A percentile compares a stretch with the other conserved stretches of the same genome.
Evolutionary conservation across 257 asterid species (phyloP).

Genomic region (Solanum tarapatanum): DNA sequence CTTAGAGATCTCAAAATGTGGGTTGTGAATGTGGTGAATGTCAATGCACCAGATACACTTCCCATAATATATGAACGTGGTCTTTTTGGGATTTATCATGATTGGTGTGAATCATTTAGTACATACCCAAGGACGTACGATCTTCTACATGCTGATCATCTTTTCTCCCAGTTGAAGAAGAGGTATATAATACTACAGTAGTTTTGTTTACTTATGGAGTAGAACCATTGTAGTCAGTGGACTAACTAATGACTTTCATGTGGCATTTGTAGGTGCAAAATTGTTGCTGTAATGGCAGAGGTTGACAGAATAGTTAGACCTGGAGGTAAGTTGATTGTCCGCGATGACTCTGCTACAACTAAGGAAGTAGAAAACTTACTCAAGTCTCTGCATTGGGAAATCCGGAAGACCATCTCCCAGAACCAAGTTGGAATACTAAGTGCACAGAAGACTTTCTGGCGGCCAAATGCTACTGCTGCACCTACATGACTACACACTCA

Average conservation of each 20-base stretch:
- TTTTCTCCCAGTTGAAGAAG: constrained; percentile 53
- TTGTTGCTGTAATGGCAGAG: constrained; percentile 51
- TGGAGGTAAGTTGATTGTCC: constrained; percentile 59
- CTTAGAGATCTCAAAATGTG: constrained; percentile 65
- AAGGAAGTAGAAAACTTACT: constrained; percentile 47
- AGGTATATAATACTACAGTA: constrained; percentile 27
- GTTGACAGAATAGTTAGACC: constrained; percentile 77
- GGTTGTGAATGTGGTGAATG: constrained; percentile 85
- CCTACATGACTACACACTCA: constrained; percentile 16
- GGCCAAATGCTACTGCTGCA: constrained; percentile 41
- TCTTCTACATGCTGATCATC: constrained; percentile 83
- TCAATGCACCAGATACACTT: constrained; percentile 73
- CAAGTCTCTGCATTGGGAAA: constrained; percentile 79
- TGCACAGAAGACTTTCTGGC: constrained; percentile 66
- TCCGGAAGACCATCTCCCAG: constrained; percentile 38
- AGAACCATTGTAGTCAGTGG: not conserved
- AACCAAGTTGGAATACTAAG: constrained; percentile 51
- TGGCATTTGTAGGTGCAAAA: constrained; percentile 47
- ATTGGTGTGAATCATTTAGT: constrained; percentile 94
- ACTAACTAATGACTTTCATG: not conserved
- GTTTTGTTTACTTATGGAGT: not conserved
- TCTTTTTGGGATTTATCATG: constrained; percentile 75
- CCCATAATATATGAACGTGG: constrained; percentile 81
- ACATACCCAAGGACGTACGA: constrained; percentile 81
- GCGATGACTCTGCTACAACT: constrained; percentile 45